Evolutionary conservation across 306 rosid genomes (phyloP).

Genomic region (Castanopsis chinensis): DNA sequence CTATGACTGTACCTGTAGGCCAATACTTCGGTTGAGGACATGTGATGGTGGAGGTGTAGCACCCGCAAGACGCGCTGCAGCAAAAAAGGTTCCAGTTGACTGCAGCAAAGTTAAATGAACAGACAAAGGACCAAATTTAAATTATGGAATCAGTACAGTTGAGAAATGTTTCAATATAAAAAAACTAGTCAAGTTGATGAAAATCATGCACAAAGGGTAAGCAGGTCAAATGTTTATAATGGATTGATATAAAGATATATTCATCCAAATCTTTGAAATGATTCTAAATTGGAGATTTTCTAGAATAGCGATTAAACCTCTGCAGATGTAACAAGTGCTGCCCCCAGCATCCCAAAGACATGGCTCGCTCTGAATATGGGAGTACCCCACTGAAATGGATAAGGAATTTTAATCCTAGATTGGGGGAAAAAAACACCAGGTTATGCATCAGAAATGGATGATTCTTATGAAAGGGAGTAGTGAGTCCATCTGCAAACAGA

Average conservation of each 20-base stretch:
- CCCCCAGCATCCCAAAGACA: conserved; percentile 96
- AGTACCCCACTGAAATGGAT: conserved; percentile 96
- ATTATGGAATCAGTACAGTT: background rate
- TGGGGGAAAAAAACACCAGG: background rate
- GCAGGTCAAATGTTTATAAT: background rate
- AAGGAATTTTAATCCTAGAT: conserved; percentile 77
- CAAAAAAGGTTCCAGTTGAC: conserved; percentile 83
- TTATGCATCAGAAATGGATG: background rate
- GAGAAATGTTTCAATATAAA: background rate
- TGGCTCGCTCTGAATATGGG: conserved; percentile 95
- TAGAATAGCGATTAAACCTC: conserved; percentile 56
- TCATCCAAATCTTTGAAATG: background rate
- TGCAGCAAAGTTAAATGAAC: conserved; percentile 32
- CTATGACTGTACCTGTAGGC: conserved; percentile 62
- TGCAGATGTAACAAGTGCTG: conserved; percentile 83
- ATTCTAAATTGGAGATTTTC: background rate
- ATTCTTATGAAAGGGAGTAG: conserved; percentile 2
- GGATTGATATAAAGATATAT: background rate
- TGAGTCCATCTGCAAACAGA: background rate
- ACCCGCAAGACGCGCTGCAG: conserved; percentile 97
- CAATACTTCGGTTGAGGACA: conserved; percentile 79
- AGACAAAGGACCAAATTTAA: background rate
- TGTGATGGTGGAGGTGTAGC: conserved; percentile 92
- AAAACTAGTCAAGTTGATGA: background rate
- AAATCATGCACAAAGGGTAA: background rate